Base-by-base conservation (phyloP, 208 protist genomes). In the Crithidia mellificae region DNA sequence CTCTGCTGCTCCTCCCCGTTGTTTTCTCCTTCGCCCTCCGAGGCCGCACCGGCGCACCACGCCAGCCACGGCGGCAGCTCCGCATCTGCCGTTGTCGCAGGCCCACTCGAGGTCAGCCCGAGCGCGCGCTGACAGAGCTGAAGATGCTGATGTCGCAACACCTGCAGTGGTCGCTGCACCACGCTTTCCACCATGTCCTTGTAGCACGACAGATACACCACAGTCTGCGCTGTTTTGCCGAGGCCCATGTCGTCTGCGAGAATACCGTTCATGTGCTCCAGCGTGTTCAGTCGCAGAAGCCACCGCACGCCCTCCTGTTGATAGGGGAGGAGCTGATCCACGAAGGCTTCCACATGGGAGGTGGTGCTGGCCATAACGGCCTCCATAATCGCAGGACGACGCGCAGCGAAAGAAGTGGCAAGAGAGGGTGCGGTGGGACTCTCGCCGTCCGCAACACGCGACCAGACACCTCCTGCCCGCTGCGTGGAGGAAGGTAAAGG, bases 221-320 rank as follows among this genome's bases (percentile, higher is more conserved):
- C 78, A 32, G 90, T 89, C 79, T 99, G 97, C n/a, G 98, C 90
- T 14, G 98, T 99, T 82, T 99, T 99, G 46, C 98, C 98, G 0
- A 99, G 91, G 39, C 98, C 98, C 97, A 98, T 99, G 63, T 99
- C 97, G 79, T 99, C 97, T 0, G 83, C 93, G 17, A 99, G 75
- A 27, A 99, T 97, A 52, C 86, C 87, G 39, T 92, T 95, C 74
- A 90, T 87, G 36, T 77, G 72, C 50, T 96, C 94, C 57, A 95
- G 87, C 29, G 93, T 74, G 64, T 98, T 94, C 15, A 97, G 68
- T 32, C 86, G 78, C 63, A 98, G 85, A 34, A 99, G 56, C 98
- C 98, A 99, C 63, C 97, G 98, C 22, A 99, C 81, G 17, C 98
- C 98, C 39, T 93, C 81, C 25, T 98, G 43, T 78, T 99, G 98